Conservation (phyloP, 257 asterid genomes). For the Ilex aquifolium region DNA sequence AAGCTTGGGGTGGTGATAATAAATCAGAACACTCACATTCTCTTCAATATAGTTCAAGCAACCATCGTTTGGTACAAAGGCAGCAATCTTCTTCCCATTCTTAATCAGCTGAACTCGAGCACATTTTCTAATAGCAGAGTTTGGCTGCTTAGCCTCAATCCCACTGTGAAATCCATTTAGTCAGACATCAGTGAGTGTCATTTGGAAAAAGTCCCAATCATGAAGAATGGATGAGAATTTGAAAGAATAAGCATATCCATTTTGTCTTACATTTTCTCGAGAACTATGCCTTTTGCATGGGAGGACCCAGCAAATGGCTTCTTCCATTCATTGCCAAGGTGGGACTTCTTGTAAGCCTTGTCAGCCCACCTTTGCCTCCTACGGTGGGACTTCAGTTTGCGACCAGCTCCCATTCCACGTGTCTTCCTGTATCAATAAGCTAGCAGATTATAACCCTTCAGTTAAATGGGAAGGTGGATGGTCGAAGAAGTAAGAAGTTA, state of each 20-base stretch:
- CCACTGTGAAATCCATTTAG: conserved; percentile 31
- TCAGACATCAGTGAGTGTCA: not conserved
- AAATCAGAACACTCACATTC: conserved; percentile 32
- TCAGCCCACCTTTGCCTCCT: conserved; percentile 62
- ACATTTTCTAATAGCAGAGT: conserved; percentile 74
- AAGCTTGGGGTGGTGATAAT: not conserved
- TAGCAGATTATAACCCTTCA: not conserved
- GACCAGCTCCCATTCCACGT: conserved; percentile 76
- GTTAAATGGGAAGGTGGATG: too few relatives aligned
- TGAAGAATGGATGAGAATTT: too few relatives aligned
- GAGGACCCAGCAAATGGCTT: conserved; percentile 73
- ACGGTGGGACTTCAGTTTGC: conserved; percentile 63
- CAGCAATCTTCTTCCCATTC: conserved; percentile 71
- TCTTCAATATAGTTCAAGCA: conserved; percentile 67
- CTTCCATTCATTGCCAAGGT: conserved; percentile 70
- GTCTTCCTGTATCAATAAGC: conserved; percentile 36
- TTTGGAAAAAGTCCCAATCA: not conserved
- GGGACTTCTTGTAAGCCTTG: conserved; percentile 62
- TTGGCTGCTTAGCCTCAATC: conserved; percentile 75
- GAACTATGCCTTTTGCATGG: conserved; percentile 70
- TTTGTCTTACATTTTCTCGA: conserved; percentile 50
- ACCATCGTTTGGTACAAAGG: conserved; percentile 71
- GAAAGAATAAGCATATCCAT: not conserved
- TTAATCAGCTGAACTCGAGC: conserved; percentile 68
- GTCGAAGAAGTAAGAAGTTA: too few relatives aligned